Percentiles rank a stretch among this genome's conserved stretches.
Conservation (phyloP, 805 yeast species). For the Maudiozyma bulderi region DNA sequence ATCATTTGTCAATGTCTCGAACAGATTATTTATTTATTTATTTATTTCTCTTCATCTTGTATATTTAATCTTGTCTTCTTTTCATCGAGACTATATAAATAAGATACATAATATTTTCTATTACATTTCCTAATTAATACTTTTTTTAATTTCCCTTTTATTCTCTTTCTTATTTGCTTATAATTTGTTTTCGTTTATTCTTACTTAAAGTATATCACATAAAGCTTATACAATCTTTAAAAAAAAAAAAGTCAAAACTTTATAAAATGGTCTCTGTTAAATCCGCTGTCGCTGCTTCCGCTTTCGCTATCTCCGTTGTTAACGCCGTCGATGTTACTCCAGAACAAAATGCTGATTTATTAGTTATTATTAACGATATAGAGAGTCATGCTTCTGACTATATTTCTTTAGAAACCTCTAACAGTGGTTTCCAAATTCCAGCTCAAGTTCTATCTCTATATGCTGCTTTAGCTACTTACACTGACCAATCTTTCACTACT, state of each 20-base stretch:
- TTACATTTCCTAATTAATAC: too few species aligned
- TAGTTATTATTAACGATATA: conserved; percentile 12
- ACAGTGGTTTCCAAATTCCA: conserved; percentile 20
- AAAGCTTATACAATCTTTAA: too few species aligned
- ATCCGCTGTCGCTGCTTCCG: conserved; percentile 4
- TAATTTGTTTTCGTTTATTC: background rate
- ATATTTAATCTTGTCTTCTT: too few species aligned
- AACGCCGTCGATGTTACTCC: conserved; percentile 4
- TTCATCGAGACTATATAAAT: too few species aligned
- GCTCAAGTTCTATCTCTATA: conserved; percentile 21
- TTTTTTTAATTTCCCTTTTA: too few species aligned
- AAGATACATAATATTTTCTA: too few species aligned
- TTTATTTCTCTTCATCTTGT: too few species aligned
- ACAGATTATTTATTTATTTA: too few species aligned
- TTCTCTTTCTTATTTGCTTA: too few species aligned
- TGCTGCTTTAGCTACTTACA: conserved; percentile 24
- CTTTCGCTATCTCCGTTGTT: conserved; percentile 5
- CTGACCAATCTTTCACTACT: conserved; percentile 29
- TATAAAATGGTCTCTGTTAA: conserved; percentile 1
- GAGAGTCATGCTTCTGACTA: conserved; percentile 9
- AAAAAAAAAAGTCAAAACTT: background rate
- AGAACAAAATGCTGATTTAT: conserved; percentile 7
- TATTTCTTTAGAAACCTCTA: conserved; percentile 5
- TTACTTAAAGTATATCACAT: background rate
- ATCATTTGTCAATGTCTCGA: too few species aligned